Percentiles rank a stretch among this genome's conserved stretches.
Conservation (phyloP, 768 basidiomycete species). For the Pisolithus albus region DNA sequence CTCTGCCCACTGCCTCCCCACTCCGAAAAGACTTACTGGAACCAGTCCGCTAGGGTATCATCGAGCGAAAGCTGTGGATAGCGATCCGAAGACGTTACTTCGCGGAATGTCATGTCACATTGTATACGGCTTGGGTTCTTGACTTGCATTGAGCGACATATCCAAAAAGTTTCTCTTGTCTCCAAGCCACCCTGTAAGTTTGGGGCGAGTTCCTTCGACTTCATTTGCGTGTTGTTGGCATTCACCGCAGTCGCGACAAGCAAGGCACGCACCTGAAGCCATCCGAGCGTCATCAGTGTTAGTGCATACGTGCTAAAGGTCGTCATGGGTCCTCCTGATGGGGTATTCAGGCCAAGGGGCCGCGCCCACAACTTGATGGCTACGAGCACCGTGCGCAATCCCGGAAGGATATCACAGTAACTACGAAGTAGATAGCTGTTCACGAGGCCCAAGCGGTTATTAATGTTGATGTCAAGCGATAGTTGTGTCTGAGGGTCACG, state of each 20-base stretch:
- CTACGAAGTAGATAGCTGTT: slow-evolving; percentile 45
- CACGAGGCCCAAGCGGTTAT: slow-evolving; percentile 49
- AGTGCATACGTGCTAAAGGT: slow-evolving; percentile 61
- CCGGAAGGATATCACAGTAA: slow-evolving; percentile 44
- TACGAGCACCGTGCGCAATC: slow-evolving; percentile 38
- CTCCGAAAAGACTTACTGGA: slow-evolving; percentile 29
- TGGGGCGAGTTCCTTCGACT: slow-evolving; percentile 42
- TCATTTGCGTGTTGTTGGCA: not conserved
- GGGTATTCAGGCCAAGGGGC: slow-evolving; percentile 43
- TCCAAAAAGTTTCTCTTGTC: slow-evolving; percentile 27
- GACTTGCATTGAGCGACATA: slow-evolving; percentile 12
- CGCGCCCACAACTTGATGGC: slow-evolving; percentile 58
- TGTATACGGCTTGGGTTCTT: slow-evolving; percentile 3
- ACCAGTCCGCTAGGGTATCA: slow-evolving; percentile 34
- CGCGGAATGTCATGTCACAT: slow-evolving; percentile 30
- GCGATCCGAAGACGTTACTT: slow-evolving; percentile 7
- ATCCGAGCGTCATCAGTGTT: slow-evolving; percentile 53
- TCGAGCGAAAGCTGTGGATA: slow-evolving; percentile 10
- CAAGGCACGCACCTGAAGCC: slow-evolving; percentile 43
- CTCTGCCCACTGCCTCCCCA: not conserved
- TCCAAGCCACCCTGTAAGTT: slow-evolving; percentile 42
- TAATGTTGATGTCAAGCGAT: slow-evolving; percentile 53
- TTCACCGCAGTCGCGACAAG: not conserved
- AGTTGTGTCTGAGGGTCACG: slow-evolving; percentile 36
- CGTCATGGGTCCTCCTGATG: slow-evolving; percentile 22